These are phyloP conservation scores for Trichoderma koningii DNA, from an alignment of 2,329 filamentous ascomycete species.

Conservation along the genomic window DNA sequence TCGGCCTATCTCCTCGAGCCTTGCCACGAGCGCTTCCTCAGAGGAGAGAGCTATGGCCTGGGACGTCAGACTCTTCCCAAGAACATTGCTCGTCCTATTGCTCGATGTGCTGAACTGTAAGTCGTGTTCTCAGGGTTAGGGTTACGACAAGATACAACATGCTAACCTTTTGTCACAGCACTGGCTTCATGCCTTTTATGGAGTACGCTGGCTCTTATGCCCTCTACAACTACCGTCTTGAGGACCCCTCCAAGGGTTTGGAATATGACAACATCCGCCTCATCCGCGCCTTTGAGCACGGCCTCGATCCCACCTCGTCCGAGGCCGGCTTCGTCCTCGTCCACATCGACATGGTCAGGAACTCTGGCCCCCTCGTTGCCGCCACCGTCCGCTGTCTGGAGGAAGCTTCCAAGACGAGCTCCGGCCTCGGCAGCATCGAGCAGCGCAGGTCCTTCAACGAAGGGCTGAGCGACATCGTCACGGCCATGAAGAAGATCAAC, in stretches of 20 bases:
- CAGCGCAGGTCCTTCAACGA: slow-evolving; percentile 63
- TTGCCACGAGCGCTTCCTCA: slow-evolving; percentile 74
- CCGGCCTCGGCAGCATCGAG: slow-evolving; percentile 30
- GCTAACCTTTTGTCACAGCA: slow-evolving; percentile 37
- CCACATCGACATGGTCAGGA: slow-evolving; percentile 91
- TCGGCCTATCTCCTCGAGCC: slow-evolving; percentile 90
- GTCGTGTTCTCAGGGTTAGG: slow-evolving; percentile 41
- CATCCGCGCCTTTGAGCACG: slow-evolving; percentile 87
- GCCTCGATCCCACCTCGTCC: slow-evolving; percentile 81
- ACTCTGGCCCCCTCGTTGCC: slow-evolving; percentile 75
- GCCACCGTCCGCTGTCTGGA: slow-evolving; percentile 71
- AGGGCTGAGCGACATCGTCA: slow-evolving; percentile 62
- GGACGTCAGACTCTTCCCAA: slow-evolving; percentile 72
- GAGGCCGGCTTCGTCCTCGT: slow-evolving; percentile 96
- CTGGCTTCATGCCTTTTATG: slow-evolving; percentile 89
- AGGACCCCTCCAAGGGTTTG: slow-evolving; percentile 58
- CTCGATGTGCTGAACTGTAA: slow-evolving; percentile 81
- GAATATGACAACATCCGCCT: slow-evolving; percentile 73
- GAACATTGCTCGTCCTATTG: slow-evolving; percentile 77
- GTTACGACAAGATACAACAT: background rate
- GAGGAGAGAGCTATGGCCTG: slow-evolving; percentile 75
- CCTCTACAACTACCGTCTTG: slow-evolving; percentile 66
- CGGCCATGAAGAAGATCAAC: slow-evolving; percentile 67
- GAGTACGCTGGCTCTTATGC: slow-evolving; percentile 74
- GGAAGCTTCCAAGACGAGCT: slow-evolving; percentile 42